Percentiles rank a stretch among this genome's conserved stretches.
Conservation (phyloP, 495 filamentous ascomycete species). For the Penicillium cinerascens region DNA sequence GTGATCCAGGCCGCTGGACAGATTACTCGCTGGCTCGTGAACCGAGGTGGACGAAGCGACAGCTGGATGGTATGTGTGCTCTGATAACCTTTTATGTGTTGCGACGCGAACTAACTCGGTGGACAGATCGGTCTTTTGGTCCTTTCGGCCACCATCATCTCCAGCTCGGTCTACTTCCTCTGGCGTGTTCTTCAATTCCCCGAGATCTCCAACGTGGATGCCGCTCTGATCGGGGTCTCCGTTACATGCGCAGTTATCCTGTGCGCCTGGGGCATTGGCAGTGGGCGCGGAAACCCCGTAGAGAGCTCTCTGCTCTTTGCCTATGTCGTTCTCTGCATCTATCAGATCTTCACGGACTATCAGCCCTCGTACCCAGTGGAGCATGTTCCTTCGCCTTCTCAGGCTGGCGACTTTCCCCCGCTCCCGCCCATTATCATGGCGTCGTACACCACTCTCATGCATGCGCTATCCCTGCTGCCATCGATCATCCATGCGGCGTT, state of each 20-base stretch:
- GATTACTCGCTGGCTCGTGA: constrained; percentile 94
- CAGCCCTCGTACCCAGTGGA: constrained; percentile 65
- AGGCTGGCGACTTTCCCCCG: constrained; percentile 81
- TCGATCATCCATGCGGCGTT: constrained; percentile 79
- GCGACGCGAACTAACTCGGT: constrained; percentile 10
- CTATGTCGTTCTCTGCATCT: constrained; percentile 94
- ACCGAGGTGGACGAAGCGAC: constrained; percentile 79
- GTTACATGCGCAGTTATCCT: constrained; percentile 89
- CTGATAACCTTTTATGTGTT: neutral
- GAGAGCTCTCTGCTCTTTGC: constrained; percentile 95
- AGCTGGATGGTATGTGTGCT: constrained; percentile 85
- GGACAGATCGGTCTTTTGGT: constrained; percentile 80
- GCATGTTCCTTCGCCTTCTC: constrained; percentile 48
- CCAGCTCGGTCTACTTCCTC: constrained; percentile 91
- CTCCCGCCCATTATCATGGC: constrained; percentile 97
- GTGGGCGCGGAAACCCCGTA: constrained; percentile 90
- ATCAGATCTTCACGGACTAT: constrained; percentile 99
- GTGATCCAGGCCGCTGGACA: constrained; percentile 94
- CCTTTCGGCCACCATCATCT: constrained; percentile 83
- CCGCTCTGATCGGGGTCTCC: constrained; percentile 84
- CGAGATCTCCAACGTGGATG: constrained; percentile 89
- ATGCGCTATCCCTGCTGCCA: constrained; percentile 78
- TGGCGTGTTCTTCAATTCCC: constrained; percentile 93
- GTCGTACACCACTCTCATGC: constrained; percentile 87
- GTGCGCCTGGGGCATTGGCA: constrained; percentile 90